These are phyloP conservation scores for Vaccinium vitisidaea DNA, from an alignment of 148 eudicot genomes.

Conservation along the genomic window DNA sequence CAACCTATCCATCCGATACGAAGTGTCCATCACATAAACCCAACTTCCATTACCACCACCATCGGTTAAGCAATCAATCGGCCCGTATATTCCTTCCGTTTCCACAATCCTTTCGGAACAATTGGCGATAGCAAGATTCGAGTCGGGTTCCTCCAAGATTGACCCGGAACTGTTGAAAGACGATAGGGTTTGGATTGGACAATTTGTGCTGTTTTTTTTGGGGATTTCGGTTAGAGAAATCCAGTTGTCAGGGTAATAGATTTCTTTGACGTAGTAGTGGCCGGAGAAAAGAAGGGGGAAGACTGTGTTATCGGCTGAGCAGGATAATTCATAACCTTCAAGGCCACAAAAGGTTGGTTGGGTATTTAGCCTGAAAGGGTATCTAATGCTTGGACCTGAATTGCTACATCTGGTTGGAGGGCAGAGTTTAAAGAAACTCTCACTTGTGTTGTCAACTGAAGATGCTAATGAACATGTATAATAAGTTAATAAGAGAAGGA, in stretches of 20 bases:
- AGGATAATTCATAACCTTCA: background rate
- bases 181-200: background rate
- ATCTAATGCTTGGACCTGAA: background rate
- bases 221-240: background rate
- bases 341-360: background rate
- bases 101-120: background rate
- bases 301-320: background rate
- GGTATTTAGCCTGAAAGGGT: slow-evolving; percentile 8
- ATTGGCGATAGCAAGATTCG: background rate
- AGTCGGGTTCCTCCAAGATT: background rate
- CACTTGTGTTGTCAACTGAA: background rate
- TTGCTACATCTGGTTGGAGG: background rate
- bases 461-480: background rate
- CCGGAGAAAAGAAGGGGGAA: background rate
- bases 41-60: background rate
- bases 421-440: background rate
- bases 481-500: background rate
- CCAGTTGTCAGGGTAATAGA: background rate
- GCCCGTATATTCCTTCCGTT: background rate
- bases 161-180: background rate
- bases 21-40: background rate
- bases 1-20: background rate
- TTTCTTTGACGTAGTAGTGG: background rate
- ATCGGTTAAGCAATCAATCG: background rate
- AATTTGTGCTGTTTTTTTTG: background rate